Percentiles rank a stretch among this genome's conserved stretches.
phyloP scores from a whole-genome alignment of 2,329 filamentous ascomycete genomes.

The Alternaria angustiovoidea region DNA sequence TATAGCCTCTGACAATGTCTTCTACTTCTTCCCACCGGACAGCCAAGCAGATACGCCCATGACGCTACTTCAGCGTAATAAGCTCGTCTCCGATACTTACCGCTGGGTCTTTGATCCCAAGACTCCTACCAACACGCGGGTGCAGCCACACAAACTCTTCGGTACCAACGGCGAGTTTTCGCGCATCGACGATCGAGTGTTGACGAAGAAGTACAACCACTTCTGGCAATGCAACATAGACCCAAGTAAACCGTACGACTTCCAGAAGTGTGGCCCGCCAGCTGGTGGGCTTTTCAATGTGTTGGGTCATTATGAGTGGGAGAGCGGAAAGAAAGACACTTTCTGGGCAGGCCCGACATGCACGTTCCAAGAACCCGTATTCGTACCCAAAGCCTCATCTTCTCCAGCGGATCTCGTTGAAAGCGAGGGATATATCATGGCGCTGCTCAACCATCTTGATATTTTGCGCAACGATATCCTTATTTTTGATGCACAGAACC shows the following conservation, averaged over 20 bases:
- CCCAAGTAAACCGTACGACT: conserved; percentile 39
- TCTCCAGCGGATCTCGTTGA: conserved; percentile 44
- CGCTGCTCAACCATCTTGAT: conserved; percentile 53
- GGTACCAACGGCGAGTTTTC: conserved; percentile 56
- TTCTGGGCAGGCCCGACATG: conserved; percentile 50
- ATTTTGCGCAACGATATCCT: conserved; percentile 53
- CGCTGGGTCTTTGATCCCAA: conserved; percentile 54
- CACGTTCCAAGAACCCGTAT: conserved; percentile 64
- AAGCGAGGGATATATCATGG: conserved; percentile 61
- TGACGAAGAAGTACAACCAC: conserved; percentile 51
- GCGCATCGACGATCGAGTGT: conserved; percentile 56
- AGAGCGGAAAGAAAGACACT: conserved; percentile 41
- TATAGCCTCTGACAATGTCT: conserved; percentile 54
- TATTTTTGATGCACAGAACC: conserved; percentile 53
- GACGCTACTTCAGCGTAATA: conserved; percentile 52
- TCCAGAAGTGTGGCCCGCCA: conserved; percentile 42
- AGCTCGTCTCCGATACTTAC: conserved; percentile 48
- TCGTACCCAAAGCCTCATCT: conserved; percentile 56
- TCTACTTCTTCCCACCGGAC: conserved; percentile 54
- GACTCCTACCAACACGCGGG: conserved; percentile 36
- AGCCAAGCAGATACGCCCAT: conserved; percentile 38
- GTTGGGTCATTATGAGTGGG: conserved; percentile 45
- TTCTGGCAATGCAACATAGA: conserved; percentile 55
- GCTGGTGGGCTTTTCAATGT: conserved; percentile 46
- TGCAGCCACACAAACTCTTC: conserved; percentile 42